A percentile compares a stretch with the other conserved stretches of the same genome.
phyloP scores from a whole-genome alignment of 768 basidiomycete genomes.

The Lepiota venenata region DNA sequence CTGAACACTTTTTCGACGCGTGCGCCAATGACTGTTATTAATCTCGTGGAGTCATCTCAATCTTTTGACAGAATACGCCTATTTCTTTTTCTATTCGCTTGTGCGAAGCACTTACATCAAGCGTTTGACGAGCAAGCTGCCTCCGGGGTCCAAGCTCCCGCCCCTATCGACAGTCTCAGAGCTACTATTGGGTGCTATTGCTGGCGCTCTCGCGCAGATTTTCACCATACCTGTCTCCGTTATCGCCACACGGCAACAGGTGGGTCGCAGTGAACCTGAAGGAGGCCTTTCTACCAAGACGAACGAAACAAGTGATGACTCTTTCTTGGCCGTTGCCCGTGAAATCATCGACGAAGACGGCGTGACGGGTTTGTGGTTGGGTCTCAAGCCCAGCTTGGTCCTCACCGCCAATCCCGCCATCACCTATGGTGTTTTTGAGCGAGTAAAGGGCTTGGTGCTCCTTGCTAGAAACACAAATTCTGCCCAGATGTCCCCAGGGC shows the following conservation, averaged over 20 bases:
- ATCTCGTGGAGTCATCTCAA: conserved; percentile 7
- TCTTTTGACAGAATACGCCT: conserved; percentile 79
- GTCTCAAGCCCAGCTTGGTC: conserved; percentile 89
- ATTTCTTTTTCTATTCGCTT: conserved; percentile 98
- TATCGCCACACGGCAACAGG: conserved; percentile 96
- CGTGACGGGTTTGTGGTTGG: conserved; percentile 86
- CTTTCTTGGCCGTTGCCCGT: conserved; percentile 73
- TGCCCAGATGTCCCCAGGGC: conserved; percentile 70
- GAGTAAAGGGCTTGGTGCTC: conserved; percentile 75
- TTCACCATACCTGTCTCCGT: conserved; percentile 98
- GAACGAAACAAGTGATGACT: conserved; percentile 48
- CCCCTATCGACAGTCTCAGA: conserved; percentile 75
- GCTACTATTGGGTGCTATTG: conserved; percentile 83
- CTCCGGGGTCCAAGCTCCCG: conserved; percentile 57
- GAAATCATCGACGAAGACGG: conserved; percentile 92
- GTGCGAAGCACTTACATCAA: conserved; percentile 82
- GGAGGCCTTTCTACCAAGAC: conserved; percentile 7
- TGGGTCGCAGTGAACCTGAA: conserved; percentile 45
- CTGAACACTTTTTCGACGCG: conserved; percentile 98
- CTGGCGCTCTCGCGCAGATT: conserved; percentile 93
- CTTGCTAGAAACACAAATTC: conserved; percentile 46
- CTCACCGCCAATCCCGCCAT: conserved; percentile 97
- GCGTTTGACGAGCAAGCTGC: conserved; percentile 56
- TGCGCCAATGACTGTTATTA: conserved; percentile 35
- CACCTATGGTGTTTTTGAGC: conserved; percentile 93